Conservation (phyloP, 2,329 filamentous ascomycete genomes). For the Fusarium sp. region DNA sequence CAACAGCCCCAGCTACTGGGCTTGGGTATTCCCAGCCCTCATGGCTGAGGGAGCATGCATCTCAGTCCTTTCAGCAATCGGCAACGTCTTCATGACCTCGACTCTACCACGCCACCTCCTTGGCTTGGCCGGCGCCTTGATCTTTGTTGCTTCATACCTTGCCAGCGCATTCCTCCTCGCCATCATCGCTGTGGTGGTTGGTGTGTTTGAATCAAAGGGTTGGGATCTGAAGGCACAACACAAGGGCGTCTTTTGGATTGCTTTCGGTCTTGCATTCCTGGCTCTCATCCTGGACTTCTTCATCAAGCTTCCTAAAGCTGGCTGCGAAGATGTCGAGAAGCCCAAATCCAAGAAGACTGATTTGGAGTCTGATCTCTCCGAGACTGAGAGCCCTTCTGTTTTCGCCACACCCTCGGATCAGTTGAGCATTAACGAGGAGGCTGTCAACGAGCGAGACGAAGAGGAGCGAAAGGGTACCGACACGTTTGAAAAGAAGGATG, state of each 20-base stretch:
- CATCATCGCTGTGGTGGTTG: constrained; percentile 66
- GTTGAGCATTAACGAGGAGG: background rate
- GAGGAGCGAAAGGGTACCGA: background rate
- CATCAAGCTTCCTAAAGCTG: constrained; percentile 42
- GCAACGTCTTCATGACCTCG: constrained; percentile 75
- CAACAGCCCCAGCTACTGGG: constrained; percentile 67
- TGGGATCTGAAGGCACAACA: constrained; percentile 64
- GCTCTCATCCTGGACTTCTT: constrained; percentile 57
- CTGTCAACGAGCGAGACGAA: background rate
- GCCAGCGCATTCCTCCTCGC: constrained; percentile 72
- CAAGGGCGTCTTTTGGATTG: constrained; percentile 71
- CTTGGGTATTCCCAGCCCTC: constrained; percentile 71
- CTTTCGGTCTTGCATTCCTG: constrained; percentile 61
- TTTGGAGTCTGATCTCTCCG: constrained; percentile 2
- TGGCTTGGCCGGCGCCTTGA: constrained; percentile 72
- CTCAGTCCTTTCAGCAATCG: constrained; percentile 73
- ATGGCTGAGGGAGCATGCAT: constrained; percentile 71
- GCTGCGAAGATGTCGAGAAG: constrained; percentile 36
- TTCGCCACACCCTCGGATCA: constrained; percentile 1
- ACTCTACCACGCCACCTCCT: constrained; percentile 69
- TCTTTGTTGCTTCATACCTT: constrained; percentile 71
- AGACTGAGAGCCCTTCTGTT: background rate
- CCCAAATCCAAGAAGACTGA: constrained; percentile 14
- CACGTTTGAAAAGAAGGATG: background rate
- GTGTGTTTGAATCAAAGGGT: constrained; percentile 51